Evolutionary conservation across 306 rosid species (phyloP), one percentile per base, ranked within the genome.

Genomic region (Glycyrrhiza uralensis): DNA sequence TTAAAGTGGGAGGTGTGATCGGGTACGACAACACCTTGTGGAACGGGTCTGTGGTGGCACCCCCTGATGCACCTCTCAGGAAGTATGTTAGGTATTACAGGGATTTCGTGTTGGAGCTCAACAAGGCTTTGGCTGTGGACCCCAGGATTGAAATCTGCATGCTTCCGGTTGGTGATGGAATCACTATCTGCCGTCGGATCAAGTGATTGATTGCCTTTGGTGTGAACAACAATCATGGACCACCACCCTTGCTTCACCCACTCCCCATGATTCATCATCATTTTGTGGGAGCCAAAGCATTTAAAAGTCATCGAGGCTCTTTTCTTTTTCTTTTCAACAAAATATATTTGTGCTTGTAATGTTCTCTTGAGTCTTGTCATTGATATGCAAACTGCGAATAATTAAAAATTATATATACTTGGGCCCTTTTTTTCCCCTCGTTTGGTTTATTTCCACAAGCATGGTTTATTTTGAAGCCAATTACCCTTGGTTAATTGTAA

Each of bases 11-110:
- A 0, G 98, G 98, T 3, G 24, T 93, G 30, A 88, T 93, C 73
- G 98, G 96, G 15, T 93, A 93, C 77, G 97, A 93, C 85, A 93
- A 93, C 82, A 93, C 98, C 59, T 68, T 93, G 1, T 93, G 98
- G 98, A 90, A 88, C 18, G 98, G 98, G 0, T 93, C 98, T 0
- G 96, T 93, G 68, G 98, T 85, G 11, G 96, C 97, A 0, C 98
- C 98, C 0, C 83, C 97, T 0, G 97, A 93, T 64, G 97, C 98
- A 0, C 97, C 98, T 0, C 39, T 93, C 1, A 81, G 97, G 46
- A 90, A 93, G 84, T 93, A 93, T 68, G 96, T 93, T 26, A 87
- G 87, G 86, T 93, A 93, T 38, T 93, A 93, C 69, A 73, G 96
- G 32, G 97, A 90, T 79, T 93, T 90, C 14, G 96, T 93, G 35